Percentiles rank a stretch among this genome's conserved stretches.
Evolutionary conservation across 2,329 filamentous ascomycete species (phyloP).

Genomic region (Clonostachys solani): DNA sequence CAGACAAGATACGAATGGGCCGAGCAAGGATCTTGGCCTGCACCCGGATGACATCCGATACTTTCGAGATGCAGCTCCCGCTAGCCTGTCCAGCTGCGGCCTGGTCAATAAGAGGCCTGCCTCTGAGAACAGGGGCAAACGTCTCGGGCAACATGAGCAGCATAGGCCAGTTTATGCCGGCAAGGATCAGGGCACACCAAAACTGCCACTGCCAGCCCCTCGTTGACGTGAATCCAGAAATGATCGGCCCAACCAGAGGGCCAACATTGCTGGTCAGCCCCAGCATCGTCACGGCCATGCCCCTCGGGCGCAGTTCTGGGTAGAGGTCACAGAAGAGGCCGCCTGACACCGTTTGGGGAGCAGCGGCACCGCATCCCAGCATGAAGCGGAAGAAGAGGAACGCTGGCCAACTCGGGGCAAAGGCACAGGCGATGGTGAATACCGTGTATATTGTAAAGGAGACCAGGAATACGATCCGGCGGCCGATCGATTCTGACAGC

Average conservation of each 20-base stretch:
- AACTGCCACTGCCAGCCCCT: conserved; percentile 34
- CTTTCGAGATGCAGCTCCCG: conserved; percentile 13
- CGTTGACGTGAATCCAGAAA: conserved; percentile 44
- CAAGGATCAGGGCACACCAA: conserved; percentile 28
- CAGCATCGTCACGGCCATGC: conserved; percentile 24
- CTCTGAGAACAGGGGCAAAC: conserved; percentile 45
- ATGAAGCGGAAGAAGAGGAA: conserved; percentile 35
- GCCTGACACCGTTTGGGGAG: conserved; percentile 24
- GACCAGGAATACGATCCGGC: conserved; percentile 21
- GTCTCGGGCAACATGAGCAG: conserved; percentile 36
- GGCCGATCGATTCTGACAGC: conserved; percentile 25
- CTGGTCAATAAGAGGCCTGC: conserved; percentile 40
- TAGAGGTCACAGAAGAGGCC: conserved; percentile 25
- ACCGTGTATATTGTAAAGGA: conserved; percentile 24
- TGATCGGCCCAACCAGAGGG: conserved; percentile 42
- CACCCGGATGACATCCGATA: conserved; percentile 27
- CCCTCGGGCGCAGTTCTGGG: conserved; percentile 19
- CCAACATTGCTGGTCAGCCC: conserved; percentile 24
- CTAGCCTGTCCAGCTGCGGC: conserved; percentile 23
- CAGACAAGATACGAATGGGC: conserved; percentile 41
- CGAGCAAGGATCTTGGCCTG: conserved; percentile 41
- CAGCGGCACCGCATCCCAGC: conserved; percentile 22
- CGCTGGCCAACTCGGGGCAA: conserved; percentile 33
- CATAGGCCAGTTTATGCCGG: conserved; percentile 17
- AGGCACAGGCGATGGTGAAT: conserved; percentile 28